A percentile compares a stretch with the other conserved stretches of the same genome.
These are phyloP conservation scores for Didymella keratinophila DNA, from an alignment of 2,329 filamentous ascomycete genomes.

Conservation along the genomic window DNA sequence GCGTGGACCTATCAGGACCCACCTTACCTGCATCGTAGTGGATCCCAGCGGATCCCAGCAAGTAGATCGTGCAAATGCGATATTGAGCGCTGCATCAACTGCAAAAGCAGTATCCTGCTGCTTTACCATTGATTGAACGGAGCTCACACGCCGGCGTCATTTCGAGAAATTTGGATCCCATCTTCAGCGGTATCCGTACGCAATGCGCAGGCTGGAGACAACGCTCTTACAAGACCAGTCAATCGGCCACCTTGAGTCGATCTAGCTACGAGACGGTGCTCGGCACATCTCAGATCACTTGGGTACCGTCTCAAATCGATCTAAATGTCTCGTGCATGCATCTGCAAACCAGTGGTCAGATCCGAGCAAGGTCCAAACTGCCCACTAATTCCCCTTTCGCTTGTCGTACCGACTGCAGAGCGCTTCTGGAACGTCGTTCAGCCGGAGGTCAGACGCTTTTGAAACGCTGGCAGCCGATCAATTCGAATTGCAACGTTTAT, in stretches of 20 bases:
- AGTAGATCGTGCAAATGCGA: background rate
- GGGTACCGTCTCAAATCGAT: background rate
- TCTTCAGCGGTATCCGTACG: background rate
- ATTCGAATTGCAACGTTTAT: background rate
- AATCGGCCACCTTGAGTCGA: background rate
- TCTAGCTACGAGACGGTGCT: background rate
- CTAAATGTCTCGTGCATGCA: background rate
- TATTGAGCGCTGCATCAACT: background rate
- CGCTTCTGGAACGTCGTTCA: background rate
- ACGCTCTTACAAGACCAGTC: too few species aligned
- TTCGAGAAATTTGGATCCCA: too few species aligned
- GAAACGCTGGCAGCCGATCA: background rate
- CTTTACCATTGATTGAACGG: background rate
- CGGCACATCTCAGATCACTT: background rate
- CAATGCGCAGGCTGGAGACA: background rate
- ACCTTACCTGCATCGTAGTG: background rate
- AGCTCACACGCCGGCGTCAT: background rate
- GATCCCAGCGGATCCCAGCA: too few species aligned
- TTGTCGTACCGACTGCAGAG: background rate
- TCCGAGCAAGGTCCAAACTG: background rate
- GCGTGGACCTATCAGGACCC: background rate
- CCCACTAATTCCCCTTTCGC: background rate
- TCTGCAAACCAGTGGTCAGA: background rate
- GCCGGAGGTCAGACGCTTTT: background rate
- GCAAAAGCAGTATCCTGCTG: background rate